Conservation (phyloP, 1,284 basidiomycete genomes). For the Schizophyllum amplum region DNA sequence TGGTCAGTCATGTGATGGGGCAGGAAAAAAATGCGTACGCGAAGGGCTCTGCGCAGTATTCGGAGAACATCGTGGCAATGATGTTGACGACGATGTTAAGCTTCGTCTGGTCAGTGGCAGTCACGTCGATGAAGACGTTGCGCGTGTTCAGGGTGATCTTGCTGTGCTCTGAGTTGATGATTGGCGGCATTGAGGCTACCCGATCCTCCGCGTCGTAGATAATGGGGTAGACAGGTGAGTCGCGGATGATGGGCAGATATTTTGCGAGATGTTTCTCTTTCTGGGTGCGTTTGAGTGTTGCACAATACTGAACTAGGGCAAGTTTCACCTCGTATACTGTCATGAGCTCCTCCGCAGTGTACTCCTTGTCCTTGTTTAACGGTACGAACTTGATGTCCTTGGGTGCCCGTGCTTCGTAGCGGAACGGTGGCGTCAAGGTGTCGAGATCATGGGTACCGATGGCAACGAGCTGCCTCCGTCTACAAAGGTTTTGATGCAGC, state of each 20-base stretch:
- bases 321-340: slow-evolving; percentile 74
- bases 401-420: slow-evolving; percentile 87
- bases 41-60: slow-evolving; percentile 90
- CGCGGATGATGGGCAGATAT: slow-evolving; percentile 90
- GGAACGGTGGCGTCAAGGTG: slow-evolving; percentile 80
- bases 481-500: slow-evolving; percentile 92
- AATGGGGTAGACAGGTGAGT: slow-evolving; percentile 95
- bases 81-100: slow-evolving; percentile 83
- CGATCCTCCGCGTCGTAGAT: slow-evolving; percentile 87
- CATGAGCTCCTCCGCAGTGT: slow-evolving; percentile 84
- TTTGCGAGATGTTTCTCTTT: slow-evolving; percentile 86
- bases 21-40: slow-evolving; percentile 45
- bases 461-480: slow-evolving; percentile 86
- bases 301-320: background rate
- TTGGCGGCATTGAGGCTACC: slow-evolving; percentile 96
- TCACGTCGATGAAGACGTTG: slow-evolving; percentile 81
- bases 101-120: slow-evolving; percentile 75
- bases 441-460: slow-evolving; percentile 98
- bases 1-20: background rate
- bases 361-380: slow-evolving; percentile 67
- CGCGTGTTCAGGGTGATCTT: slow-evolving; percentile 94
- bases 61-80: slow-evolving; percentile 93
- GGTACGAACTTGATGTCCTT: slow-evolving; percentile 88
- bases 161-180: slow-evolving; percentile 96
- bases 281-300: slow-evolving; percentile 31